Evolutionary conservation across 2,329 filamentous ascomycete species (phyloP), one percentile per base, ranked within the genome.

Genomic region (Didymella pinodella): DNA sequence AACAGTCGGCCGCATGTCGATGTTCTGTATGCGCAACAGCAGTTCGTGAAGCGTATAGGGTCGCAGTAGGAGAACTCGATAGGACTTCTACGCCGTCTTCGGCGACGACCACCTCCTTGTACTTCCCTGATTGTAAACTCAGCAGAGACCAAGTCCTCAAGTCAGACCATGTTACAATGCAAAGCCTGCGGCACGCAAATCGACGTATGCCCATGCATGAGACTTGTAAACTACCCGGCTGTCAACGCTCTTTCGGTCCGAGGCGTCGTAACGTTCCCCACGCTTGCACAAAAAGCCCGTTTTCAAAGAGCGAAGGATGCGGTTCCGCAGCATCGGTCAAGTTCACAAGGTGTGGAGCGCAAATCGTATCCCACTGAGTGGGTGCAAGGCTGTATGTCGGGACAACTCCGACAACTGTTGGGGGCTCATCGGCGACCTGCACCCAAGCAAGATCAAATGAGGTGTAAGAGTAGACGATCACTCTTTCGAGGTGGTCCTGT

Each of bases 1-100:
- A 32, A 34, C 49, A 18, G n/a, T 20, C 12, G 58, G 36, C 28
- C 49, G 59, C 64, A 66, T 64, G 43, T 25, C 8, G 7, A 18
- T 18, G 10, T 25, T 41, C 18, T 29, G 18, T 34, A 2, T 32
- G 11, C 28, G 46, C 26, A 12, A n/a, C 18, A 11, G 2, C 7
- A 50, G n/a, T 47, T 16, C 12, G 12, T 28, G 22, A 41, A 18
- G 43, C 4, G 18, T 8, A 32, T 6, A 40, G n/a, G 14, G 22
- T 41, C 20, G 38, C 29, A 12, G 28, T 25, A 2, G 18, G 20
- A 51, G 28, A 25, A 26, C n/a, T 22, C 8, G 16, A 47, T 12
- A 8, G 14, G n/a, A 34, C 28, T 46, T n/a, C 20, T n/a, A 46
- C n/a, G 7, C 16, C 20, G 28, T 31, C 22, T 16, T 20, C 28